These are phyloP conservation scores for Candida cerambycidarum DNA, from an alignment of 805 yeast genomes.

Conservation along the genomic window DNA sequence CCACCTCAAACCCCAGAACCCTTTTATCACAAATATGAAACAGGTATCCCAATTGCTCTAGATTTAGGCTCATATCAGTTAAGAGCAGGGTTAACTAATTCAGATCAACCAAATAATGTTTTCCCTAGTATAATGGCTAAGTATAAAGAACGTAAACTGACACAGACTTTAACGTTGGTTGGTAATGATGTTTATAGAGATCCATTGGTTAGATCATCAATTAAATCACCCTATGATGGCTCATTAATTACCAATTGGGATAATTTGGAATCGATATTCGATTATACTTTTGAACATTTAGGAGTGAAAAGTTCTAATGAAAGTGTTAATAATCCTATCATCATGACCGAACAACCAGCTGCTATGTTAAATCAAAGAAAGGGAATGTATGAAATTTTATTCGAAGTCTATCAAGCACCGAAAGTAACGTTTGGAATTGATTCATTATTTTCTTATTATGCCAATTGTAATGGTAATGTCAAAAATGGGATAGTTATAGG, in stretches of 20 bases:
- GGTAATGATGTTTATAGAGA: conserved; percentile 84
- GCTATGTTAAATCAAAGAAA: conserved; percentile 68
- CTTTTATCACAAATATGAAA: conserved; percentile 46
- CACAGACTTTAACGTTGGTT: conserved; percentile 61
- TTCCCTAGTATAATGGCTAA: conserved; percentile 72
- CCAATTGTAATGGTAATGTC: conserved; percentile 46
- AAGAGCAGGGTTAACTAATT: conserved; percentile 58
- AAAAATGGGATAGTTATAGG: conserved; percentile 71
- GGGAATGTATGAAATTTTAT: conserved; percentile 76
- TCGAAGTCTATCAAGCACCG: conserved; percentile 79
- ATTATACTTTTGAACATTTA: conserved; percentile 77
- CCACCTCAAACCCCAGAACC: conserved; percentile 45
- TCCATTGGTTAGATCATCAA: conserved; percentile 61
- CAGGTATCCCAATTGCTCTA: conserved; percentile 75
- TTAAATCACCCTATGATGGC: conserved; percentile 85
- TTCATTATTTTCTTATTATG: conserved; percentile 71
- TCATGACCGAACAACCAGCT: conserved; percentile 77
- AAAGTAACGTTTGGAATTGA: conserved; percentile 81
- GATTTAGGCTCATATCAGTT: conserved; percentile 75
- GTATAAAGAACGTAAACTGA: conserved; percentile 74
- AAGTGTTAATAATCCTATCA: conserved; percentile 71
- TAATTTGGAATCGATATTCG: conserved; percentile 74
- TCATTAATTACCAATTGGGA: conserved; percentile 92
- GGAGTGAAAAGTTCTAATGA: conserved; percentile 54
- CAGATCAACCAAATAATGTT: conserved; percentile 50